Percentiles rank a stretch among this genome's conserved stretches.
phyloP scores from a whole-genome alignment of 345 rosid genomes.

The Eucalyptus microcorys region DNA sequence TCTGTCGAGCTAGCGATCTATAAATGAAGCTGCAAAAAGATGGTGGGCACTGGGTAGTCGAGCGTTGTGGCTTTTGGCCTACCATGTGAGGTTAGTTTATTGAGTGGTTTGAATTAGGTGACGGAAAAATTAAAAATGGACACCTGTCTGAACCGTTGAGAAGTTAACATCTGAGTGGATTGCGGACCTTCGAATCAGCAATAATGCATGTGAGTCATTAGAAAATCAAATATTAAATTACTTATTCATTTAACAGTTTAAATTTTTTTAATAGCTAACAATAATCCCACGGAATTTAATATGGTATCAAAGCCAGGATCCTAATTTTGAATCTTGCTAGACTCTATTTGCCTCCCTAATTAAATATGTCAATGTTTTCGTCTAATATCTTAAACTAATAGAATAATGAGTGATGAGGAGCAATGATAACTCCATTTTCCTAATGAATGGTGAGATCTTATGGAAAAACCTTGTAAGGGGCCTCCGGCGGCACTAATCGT shows the following conservation, averaged over 20 bases:
- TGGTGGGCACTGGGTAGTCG: accelerated
- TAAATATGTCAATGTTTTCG: accelerated
- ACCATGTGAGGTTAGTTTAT: too few species aligned
- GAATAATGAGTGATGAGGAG: not conserved
- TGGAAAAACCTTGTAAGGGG: too few species aligned
- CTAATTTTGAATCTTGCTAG: accelerated
- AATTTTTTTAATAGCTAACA: accelerated
- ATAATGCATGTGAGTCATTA: too few species aligned
- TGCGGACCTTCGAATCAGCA: not conserved
- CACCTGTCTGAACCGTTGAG: too few species aligned
- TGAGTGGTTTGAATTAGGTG: not conserved
- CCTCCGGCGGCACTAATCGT: too few species aligned
- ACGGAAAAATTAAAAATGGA: not conserved
- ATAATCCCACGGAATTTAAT: accelerated
- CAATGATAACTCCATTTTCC: too few species aligned
- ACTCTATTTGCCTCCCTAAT: accelerated
- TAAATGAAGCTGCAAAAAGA: not conserved
- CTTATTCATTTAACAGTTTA: accelerated
- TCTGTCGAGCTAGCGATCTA: not conserved
- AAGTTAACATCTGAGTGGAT: not conserved
- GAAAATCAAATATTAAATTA: too few species aligned
- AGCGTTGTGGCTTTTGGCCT: not conserved
- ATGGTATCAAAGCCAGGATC: accelerated
- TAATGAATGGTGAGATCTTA: too few species aligned
- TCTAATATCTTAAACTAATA: too few species aligned